Evolutionary conservation across 106 monocot species (phyloP), one percentile per base, ranked within the genome.

Genomic region (Dendrobium nobile): DNA sequence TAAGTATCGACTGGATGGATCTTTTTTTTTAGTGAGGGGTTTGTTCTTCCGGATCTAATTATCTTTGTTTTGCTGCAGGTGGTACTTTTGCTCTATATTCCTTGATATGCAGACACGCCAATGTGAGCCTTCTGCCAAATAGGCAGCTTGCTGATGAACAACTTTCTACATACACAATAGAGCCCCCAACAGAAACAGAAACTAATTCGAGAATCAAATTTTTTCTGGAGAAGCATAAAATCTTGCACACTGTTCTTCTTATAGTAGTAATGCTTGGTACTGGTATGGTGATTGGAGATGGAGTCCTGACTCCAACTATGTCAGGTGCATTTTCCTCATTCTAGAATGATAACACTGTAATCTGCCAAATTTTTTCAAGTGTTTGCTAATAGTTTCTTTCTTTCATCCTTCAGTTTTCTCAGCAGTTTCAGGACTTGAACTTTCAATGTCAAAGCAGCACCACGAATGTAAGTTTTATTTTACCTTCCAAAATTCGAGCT

Each of bases 281-380:
- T 16, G 85, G 88, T 79, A 88, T 88, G 88, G 88, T 88, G 37
- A 85, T 88, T 79, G 85, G 88, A 44, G 88, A 88, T 78, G 88
- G 88, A 42, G 82, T 88, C 20, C 85, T 88, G 22, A 85, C 85
- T 72, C 85, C 88, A 45, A 85, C 85, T 40, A 75, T 88, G 78
- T 85, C 88, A 43, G 85, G 88, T 81, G 79, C 43, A 31, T 13
- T 22, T 61, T 61, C 61, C n/a, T 61, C n/a, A 61, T 70, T 5
- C 10, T 33, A 70, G 33, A 70, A 37, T 16, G 27, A 37, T 31
- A 70, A 27, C 70, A 1, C 13, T 51, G 13, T 51, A 51, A 70
- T 33, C 70, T 31, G 70, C 70, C 7, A 16, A 70, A 70, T 27
- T 27, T 31, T 2, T 37, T 13, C 9, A 13, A 70, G 61, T 61